Evolutionary conservation across 1,139 yeast species (phyloP).

Genomic region (Debaryomycetaceae sp.): DNA sequence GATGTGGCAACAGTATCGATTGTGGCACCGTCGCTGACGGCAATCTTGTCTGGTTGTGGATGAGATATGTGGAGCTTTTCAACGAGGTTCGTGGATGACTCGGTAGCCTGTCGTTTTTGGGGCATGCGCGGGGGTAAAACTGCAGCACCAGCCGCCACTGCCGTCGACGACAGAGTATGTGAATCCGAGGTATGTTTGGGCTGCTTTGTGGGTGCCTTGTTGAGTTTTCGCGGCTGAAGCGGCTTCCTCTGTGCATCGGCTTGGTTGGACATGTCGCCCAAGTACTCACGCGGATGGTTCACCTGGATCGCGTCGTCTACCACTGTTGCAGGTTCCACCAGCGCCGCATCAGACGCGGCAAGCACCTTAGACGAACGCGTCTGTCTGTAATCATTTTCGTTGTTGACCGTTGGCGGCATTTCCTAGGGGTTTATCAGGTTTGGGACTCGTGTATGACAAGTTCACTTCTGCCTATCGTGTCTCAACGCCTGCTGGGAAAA

Average conservation of each 20-base stretch:
- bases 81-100: slow-evolving; percentile 46
- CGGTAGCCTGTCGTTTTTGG: slow-evolving; percentile 54
- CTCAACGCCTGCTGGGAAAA: too few relatives aligned
- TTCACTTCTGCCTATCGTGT: too few relatives aligned
- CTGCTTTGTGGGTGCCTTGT: too few relatives aligned
- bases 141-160: neutral
- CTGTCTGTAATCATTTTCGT: slow-evolving; percentile 40
- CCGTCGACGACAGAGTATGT: too few relatives aligned
- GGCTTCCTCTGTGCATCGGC: slow-evolving; percentile 1
- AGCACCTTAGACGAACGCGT: slow-evolving; percentile 21
- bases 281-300: slow-evolving; percentile 24
- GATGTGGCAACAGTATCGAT: slow-evolving; percentile 6
- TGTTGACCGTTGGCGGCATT: slow-evolving; percentile 37
- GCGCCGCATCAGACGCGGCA: slow-evolving; percentile 5
- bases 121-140: slow-evolving; percentile 43
- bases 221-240: too few relatives aligned
- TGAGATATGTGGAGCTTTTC: slow-evolving; percentile 32
- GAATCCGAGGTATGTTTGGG: too few relatives aligned
- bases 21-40: neutral
- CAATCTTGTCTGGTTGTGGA: slow-evolving; percentile 2
- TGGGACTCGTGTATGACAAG: too few relatives aligned
- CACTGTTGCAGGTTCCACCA: neutral
- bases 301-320: slow-evolving; percentile 11
- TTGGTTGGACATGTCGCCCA: slow-evolving; percentile 42
- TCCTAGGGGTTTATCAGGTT: neutral